Conservation (phyloP, 139 green algal species). For the Tetraselmis chui region DNA sequence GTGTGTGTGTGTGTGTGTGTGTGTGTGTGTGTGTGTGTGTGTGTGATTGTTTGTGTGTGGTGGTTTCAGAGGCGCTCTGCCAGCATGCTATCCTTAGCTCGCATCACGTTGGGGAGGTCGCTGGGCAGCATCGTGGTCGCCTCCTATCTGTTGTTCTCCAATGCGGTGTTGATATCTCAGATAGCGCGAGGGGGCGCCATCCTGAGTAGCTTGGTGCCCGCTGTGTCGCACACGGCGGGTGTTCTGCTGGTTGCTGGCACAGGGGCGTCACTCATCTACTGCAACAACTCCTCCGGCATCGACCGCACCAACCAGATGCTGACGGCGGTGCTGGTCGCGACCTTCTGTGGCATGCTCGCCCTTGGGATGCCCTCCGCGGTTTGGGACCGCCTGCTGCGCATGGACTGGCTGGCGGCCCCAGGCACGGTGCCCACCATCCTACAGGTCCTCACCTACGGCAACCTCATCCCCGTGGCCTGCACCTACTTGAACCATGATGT, state of each 20-base stretch:
- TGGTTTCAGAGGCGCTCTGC: background rate
- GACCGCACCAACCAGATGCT: conserved; percentile 1
- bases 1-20: no score
- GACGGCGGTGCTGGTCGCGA: background rate
- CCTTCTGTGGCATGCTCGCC: background rate
- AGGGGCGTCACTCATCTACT: background rate
- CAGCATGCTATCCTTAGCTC: background rate
- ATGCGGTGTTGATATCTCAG: background rate
- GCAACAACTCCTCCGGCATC: background rate
- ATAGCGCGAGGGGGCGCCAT: background rate
- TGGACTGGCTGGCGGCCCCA: background rate
- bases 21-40: no score
- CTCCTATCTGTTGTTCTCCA: background rate
- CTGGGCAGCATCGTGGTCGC: background rate
- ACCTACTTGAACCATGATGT: background rate
- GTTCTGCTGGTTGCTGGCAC: background rate
- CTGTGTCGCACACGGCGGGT: background rate
- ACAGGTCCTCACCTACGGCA: background rate
- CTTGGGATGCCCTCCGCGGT: background rate
- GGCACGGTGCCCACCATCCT: background rate
- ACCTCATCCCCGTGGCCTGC: conserved; percentile 1
- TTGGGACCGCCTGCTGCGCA: background rate
- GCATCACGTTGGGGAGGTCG: background rate
- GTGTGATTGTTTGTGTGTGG: no score
- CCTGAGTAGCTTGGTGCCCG: background rate